Conservation (phyloP, 208 protist species). For the Leishmania martiniquensis region DNA sequence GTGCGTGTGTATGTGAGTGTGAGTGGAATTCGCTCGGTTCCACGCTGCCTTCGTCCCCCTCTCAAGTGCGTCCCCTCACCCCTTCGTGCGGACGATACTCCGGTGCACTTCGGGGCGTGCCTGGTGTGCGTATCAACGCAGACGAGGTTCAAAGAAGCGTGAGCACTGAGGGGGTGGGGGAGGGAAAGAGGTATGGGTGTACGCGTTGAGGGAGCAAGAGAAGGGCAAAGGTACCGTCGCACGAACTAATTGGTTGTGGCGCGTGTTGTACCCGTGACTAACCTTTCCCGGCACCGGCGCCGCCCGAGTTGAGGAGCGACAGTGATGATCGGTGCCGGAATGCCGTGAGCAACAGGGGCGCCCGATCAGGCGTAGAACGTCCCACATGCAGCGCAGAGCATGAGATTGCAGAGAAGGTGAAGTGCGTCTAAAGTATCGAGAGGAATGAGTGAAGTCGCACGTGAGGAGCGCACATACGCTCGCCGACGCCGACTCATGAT, state of each 20-base stretch:
- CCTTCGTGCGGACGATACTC: neutral
- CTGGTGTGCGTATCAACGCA: slow-evolving; percentile 2
- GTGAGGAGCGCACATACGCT: neutral
- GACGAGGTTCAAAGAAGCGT: neutral
- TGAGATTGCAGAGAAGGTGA: neutral
- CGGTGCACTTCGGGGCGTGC: neutral
- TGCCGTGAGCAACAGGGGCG: neutral
- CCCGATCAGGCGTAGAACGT: neutral
- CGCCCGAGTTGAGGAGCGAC: neutral
- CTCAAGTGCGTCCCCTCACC: neutral
- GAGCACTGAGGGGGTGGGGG: neutral
- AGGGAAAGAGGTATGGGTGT: neutral
- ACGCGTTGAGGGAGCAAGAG: neutral
- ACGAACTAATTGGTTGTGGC: neutral
- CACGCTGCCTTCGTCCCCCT: neutral
- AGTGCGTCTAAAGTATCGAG: neutral
- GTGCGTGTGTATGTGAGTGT: neutral
- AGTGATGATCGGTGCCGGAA: neutral
- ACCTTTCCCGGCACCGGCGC: neutral
- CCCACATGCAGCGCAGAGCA: neutral
- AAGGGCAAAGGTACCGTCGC: neutral
- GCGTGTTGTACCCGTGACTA: neutral
- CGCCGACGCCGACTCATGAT: neutral
- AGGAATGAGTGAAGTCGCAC: neutral
- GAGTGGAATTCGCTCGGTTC: neutral